These are phyloP conservation scores for Phaseolus lunatus DNA, from an alignment of 306 rosid genomes.

Conservation along the genomic window DNA sequence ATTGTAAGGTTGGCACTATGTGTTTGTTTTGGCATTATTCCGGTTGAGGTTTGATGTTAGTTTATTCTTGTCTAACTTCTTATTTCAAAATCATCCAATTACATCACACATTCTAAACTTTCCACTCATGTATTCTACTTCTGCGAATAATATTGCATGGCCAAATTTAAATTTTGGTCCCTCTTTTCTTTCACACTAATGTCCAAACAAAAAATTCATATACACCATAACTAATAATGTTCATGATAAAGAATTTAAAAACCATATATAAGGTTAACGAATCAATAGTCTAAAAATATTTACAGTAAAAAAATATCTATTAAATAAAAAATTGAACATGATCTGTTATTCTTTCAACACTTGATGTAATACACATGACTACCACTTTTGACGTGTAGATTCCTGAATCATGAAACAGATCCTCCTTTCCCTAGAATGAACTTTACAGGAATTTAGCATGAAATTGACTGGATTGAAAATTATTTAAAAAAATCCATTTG, in stretches of 20 bases:
- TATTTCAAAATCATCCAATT: background rate
- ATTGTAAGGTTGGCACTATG: slow-evolving; percentile 36
- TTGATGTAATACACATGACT: background rate
- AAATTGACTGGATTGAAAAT: slow-evolving; percentile 12
- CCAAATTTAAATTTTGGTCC: background rate
- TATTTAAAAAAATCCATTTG: background rate
- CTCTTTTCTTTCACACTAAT: background rate
- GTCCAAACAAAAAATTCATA: background rate
- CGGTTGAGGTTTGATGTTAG: slow-evolving; percentile 31
- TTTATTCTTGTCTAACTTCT: slow-evolving; percentile 27
- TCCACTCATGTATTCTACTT: background rate
- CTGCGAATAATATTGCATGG: background rate
- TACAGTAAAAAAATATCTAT: background rate
- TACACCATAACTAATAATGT: background rate
- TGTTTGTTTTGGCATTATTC: slow-evolving; percentile 42
- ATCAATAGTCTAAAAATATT: too few species aligned
- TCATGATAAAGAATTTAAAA: too few species aligned
- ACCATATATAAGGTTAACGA: too few species aligned
- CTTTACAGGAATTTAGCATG: background rate
- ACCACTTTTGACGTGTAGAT: slow-evolving; percentile 11
- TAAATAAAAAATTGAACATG: background rate
- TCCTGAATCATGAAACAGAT: slow-evolving; percentile 10
- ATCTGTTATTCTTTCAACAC: background rate
- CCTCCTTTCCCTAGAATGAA: background rate
- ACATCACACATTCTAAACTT: background rate